These are phyloP conservation scores for Scorias spongiosa DNA, from an alignment of 2,329 filamentous ascomycete genomes.

Conservation along the genomic window DNA sequence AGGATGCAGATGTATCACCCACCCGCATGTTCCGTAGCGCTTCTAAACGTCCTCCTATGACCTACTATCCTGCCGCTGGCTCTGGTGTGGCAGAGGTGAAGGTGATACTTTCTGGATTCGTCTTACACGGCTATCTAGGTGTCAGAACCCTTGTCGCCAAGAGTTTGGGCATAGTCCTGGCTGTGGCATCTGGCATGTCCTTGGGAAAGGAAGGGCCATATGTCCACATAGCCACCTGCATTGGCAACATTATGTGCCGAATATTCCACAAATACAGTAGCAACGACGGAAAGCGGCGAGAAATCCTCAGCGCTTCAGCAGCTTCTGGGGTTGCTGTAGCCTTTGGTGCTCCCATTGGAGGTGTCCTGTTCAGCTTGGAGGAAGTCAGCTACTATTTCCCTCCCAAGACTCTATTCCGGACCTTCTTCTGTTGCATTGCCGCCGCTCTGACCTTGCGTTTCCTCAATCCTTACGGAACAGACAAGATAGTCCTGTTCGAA, in stretches of 20 bases:
- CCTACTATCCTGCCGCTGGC: conserved; percentile 90
- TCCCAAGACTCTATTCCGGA: conserved; percentile 89
- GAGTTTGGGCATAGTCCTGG: conserved; percentile 65
- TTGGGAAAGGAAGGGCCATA: conserved; percentile 91
- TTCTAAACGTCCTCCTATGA: conserved; percentile 49
- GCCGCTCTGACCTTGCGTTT: conserved; percentile 88
- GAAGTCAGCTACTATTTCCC: conserved; percentile 97
- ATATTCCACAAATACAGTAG: conserved; percentile 86
- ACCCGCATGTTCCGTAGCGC: conserved; percentile 26
- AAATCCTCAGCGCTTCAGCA: conserved; percentile 83
- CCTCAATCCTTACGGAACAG: conserved; percentile 85
- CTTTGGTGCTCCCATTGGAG: conserved; percentile 80
- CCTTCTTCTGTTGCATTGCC: conserved; percentile 92
- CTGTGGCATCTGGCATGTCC: conserved; percentile 82
- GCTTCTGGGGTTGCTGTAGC: conserved; percentile 87
- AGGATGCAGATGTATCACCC: conserved; percentile 19
- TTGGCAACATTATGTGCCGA: conserved; percentile 89
- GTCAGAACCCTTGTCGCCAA: conserved; percentile 78
- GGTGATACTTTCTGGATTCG: conserved; percentile 94
- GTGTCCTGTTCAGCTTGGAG: conserved; percentile 83
- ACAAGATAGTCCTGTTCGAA: conserved; percentile 93
- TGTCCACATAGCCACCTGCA: conserved; percentile 91
- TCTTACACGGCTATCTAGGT: conserved; percentile 88
- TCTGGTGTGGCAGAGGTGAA: conserved; percentile 95
- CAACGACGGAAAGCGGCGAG: conserved; percentile 87